Evolutionary conservation across 495 filamentous ascomycete genomes (phyloP), one percentile per base, ranked within the genome.

Genomic region (Penicillium argentinense): DNA sequence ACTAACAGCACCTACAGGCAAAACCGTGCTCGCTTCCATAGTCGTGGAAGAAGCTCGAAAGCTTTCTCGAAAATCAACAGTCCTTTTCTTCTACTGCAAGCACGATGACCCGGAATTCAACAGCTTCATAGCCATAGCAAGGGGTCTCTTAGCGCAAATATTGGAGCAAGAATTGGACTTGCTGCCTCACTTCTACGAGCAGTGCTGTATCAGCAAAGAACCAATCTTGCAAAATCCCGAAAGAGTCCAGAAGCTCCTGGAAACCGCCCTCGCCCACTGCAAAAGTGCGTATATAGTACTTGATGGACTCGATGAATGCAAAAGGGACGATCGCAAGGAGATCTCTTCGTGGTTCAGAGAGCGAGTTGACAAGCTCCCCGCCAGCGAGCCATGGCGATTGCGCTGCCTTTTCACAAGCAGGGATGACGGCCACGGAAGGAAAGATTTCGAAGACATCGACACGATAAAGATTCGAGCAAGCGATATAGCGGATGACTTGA

Each of bases 31-130:
- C n/a, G 29, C 29, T 1, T 33, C 29, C 2, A 4, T 33, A 7
- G 29, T 33, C n/a, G 29, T 33, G 8, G 29, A 42, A 19, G 23
- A 42, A 17, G 16, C 25, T 4, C 27, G 23, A 3, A 42, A 30
- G 11, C 25, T 42, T 4, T 11, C n/a, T 3, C 18, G 23, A 27
- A 29, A 42, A n/a, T 26, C 40, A 2, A 42, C 40, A 3, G 40
- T 42, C n/a, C 40, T 42, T 17, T 42, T 42, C 24, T 42, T 42
- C 40, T 42, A 42, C 9, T 42, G 25, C 18, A 42, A 32, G 9
- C 40, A 42, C 21, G 25, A 42, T 11, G 19, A 42, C n/a, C 40
- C 40, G 18, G 40, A 42, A 12, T 28, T 28, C 27, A 27, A 29
- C 17, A 42, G 17, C 22, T 42, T 42, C 11, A 3, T 16, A 7